Conservation (phyloP, 148 eudicot genomes). For the Amaranthus cruentus region DNA sequence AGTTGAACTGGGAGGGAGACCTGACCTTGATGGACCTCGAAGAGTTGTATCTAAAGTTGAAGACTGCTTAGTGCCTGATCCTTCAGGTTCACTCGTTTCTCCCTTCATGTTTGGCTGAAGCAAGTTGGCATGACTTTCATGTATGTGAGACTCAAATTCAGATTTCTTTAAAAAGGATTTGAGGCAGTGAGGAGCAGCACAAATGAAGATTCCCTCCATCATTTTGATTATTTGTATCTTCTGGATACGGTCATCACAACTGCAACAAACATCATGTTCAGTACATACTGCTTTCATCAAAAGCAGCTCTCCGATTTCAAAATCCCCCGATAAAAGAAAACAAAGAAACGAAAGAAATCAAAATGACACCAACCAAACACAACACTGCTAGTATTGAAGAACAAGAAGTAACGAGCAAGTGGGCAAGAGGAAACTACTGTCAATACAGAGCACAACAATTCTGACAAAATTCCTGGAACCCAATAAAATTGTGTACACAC, state of each 20-base stretch:
- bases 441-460: neutral
- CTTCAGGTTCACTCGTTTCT: slow-evolving; percentile 60
- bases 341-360: neutral
- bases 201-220: slow-evolving; percentile 84
- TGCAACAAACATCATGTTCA: slow-evolving; percentile 24
- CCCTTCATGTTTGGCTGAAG: slow-evolving; percentile 50
- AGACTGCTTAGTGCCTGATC: slow-evolving; percentile 45
- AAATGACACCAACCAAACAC: neutral
- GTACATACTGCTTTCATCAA: neutral
- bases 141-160: slow-evolving; percentile 75
- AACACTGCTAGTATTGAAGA: neutral
- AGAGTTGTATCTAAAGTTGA: slow-evolving; percentile 65
- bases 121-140: slow-evolving; percentile 53
- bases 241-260: slow-evolving; percentile 90
- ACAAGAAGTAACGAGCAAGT: neutral
- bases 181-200: slow-evolving; percentile 93
- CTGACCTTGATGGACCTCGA: slow-evolving; percentile 54
- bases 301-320: neutral
- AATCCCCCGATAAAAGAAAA: neutral
- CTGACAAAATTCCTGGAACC: neutral
- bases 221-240: slow-evolving; percentile 89
- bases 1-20: slow-evolving; percentile 43
- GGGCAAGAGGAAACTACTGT: neutral
- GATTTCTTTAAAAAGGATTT: slow-evolving; percentile 74
- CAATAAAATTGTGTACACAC: neutral